Base-by-base conservation (phyloP, 2,329 filamentous ascomycete genomes). In the Ophiostoma novo-ulmi region DNA sequence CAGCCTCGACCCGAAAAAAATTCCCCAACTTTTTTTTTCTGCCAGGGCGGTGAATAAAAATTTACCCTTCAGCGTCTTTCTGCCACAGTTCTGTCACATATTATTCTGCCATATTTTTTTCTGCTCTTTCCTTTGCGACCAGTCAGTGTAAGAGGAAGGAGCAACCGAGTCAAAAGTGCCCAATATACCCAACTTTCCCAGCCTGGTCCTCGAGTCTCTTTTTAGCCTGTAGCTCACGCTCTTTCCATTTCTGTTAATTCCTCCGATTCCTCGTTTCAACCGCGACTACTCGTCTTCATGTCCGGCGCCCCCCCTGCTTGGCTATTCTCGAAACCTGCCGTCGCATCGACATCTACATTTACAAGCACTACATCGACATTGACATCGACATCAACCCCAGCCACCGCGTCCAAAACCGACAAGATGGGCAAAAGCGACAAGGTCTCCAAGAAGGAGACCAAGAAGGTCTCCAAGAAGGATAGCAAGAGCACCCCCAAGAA, bases 371-470 rank as follows among this genome's bases (percentile, higher is more conserved):
- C 44, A 22, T 13, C 58, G 4, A 20, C 31, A 14, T 17, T 35
- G 4, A 36, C 31, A 31, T 31, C 31, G 31, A 31, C 3, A 31
- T 31, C 31, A 31, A 31, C 31, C 31, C 31, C 31, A 3, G 31
- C 22, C 20, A 61, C 41, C 22, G 7, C 38, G 17, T 1, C 44
- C n/a, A 31, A 39, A 13, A 39, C 39, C 39, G 38, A 58, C 44
- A 70, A 63, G 41, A 73, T 72, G 72, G 70, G 71, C 26, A 74
- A 73, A 69, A 41, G 67, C 26, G 71, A 68, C 41, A 74, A 74
- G 63, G 22, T 68, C 66, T 69, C 70, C 71, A 76, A 76, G 71
- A 76, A 74, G 70, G 22, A 22, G 11, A 64, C 70, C 38, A 68
- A 70, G n/a, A 72, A 70, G 70, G 31, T 31, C 31, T 31, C 35